These are phyloP conservation scores for Flammula alnicola DNA, from an alignment of 1,284 basidiomycete species.

Conservation along the genomic window DNA sequence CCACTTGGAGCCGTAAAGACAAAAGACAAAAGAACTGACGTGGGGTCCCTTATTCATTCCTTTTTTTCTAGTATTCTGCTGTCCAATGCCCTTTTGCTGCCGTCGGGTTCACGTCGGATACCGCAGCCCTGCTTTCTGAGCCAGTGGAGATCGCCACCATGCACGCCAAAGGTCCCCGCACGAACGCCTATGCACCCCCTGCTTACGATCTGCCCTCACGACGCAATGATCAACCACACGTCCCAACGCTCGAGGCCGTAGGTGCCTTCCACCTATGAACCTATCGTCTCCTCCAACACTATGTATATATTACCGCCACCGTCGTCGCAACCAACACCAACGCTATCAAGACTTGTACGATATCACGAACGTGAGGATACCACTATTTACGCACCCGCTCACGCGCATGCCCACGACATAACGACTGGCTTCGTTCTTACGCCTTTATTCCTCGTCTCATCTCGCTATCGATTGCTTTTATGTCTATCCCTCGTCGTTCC, in stretches of 20 bases:
- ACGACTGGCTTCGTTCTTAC: slow-evolving; percentile 25
- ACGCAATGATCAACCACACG: slow-evolving; percentile 34
- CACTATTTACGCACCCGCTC: slow-evolving; percentile 2
- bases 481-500: slow-evolving; percentile 6
- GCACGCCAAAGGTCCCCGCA: slow-evolving; percentile 45
- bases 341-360: slow-evolving; percentile 4
- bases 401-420: slow-evolving; percentile 14
- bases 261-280: slow-evolving; percentile 1
- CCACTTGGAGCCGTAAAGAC: too few species aligned
- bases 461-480: neutral
- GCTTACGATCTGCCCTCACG: slow-evolving; percentile 40
- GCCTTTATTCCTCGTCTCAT: slow-evolving; percentile 1
- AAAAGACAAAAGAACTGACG: too few species aligned
- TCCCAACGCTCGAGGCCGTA: slow-evolving; percentile 13
- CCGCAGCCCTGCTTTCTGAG: slow-evolving; percentile 41
- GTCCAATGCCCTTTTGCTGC: slow-evolving; percentile 47
- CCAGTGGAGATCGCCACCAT: slow-evolving; percentile 51
- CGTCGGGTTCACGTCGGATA: slow-evolving; percentile 39
- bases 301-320: neutral
- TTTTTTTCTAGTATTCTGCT: slow-evolving; percentile 42
- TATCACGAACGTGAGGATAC: slow-evolving; percentile 11
- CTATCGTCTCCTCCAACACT: neutral
- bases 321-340: neutral
- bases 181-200: slow-evolving; percentile 46
- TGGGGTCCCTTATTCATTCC: too few species aligned